Evolutionary conservation across 169 alveolate genomes (phyloP).

Genomic region (Besnoitia besnoiti): DNA sequence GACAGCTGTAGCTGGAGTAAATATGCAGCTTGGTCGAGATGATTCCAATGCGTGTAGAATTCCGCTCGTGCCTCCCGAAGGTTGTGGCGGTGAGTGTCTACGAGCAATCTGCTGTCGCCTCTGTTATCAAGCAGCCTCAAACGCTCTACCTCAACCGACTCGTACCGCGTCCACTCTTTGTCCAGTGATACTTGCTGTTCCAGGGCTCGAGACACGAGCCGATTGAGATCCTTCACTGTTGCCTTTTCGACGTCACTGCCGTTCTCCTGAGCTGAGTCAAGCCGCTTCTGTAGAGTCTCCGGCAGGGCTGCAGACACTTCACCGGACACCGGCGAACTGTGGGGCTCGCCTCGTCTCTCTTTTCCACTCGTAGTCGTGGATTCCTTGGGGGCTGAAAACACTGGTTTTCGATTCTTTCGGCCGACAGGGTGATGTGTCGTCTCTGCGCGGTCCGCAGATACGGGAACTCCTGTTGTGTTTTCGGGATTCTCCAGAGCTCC

Average conservation of each 20-base stretch:
- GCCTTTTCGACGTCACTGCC: background rate
- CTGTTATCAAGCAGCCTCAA: background rate
- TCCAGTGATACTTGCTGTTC: constrained; percentile 4
- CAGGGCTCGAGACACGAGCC: background rate
- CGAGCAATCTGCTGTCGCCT: background rate
- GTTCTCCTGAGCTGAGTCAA: too few species aligned
- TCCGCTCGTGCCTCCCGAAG: background rate
- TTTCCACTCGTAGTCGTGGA: too few species aligned
- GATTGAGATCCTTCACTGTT: background rate
- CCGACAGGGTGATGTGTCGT: too few species aligned
- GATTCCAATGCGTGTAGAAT: background rate
- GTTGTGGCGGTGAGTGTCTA: background rate
- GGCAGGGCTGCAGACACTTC: too few species aligned
- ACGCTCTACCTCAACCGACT: background rate
- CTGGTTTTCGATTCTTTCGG: too few species aligned
- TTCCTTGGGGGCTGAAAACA: too few species aligned
- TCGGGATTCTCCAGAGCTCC: too few species aligned
- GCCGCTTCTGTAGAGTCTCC: too few species aligned
- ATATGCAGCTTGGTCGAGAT: background rate
- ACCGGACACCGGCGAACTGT: too few species aligned
- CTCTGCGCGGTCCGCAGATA: too few species aligned
- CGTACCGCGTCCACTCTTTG: constrained; percentile 25
- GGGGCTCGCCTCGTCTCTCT: too few species aligned
- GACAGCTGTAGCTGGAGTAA: background rate
- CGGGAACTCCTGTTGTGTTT: too few species aligned